Base-by-base conservation (phyloP, 495 filamentous ascomycete species). In the Achaetomiella virescens region DNA sequence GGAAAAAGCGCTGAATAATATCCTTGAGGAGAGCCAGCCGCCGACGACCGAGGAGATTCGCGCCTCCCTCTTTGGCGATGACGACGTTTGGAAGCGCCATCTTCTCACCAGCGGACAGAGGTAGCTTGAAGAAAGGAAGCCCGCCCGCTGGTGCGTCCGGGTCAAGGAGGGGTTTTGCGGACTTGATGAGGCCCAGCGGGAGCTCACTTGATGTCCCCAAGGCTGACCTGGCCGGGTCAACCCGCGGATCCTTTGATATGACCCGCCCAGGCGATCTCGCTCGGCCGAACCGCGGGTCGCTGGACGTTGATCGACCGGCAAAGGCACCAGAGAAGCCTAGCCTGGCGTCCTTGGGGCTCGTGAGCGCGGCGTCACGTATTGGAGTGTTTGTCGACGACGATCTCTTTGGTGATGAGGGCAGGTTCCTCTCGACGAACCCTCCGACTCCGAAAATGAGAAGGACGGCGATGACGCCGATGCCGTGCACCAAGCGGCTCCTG, bases 301-400 rank as follows among this genome's bases (percentile, higher is more conserved):
- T 82, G 8, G 88, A 92, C 27, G 68, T 71, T 43, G 63, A 66
- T 17, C 69, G 64, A 36, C 58, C 61, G 29, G 59, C 54, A 18
- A 80, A 79, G 60, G 82, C 87, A 54, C 80, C 70, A 14, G 78
- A 84, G 24, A 89, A 87, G 65, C 90, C 89, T 14, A 97, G 86
- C 64, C 81, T 98, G 58, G 85, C 93, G 14, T 97, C 92, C 5
- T 72, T 98, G 1, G 95, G 95, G 2, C 80, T 99, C 14, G 86
- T 99, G 2, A 90, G 85, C 52, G 81, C 84, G 15, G 87, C 85
- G 20, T 84, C 84, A 12, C 83, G 89, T 5, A 87, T 86, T 51
- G 90, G 91, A 9, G 93, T 96, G 4, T 97, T 99, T 70, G 80
- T 84, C 2, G 88, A 96, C 59, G 87, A 96, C 60, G 91, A 97